A percentile compares a stretch with the other conserved stretches of the same genome.
These are phyloP conservation scores for Fomitopsis pulvina DNA, from an alignment of 768 basidiomycete genomes.

Conservation along the genomic window DNA sequence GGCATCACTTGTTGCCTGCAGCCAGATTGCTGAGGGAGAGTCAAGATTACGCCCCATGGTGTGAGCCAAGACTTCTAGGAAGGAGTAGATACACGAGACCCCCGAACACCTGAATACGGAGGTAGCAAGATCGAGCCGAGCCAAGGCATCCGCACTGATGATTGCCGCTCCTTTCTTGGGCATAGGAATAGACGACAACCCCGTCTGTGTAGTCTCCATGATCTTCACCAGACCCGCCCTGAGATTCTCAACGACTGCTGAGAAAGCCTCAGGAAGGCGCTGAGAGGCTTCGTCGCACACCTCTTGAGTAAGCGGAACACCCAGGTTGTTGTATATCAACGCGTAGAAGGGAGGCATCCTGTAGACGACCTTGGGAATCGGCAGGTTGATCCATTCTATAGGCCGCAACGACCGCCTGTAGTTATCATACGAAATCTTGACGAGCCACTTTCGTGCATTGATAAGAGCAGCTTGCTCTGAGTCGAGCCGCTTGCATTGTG, in stretches of 20 bases:
- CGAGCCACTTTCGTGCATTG: neutral
- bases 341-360: neutral
- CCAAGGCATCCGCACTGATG: too few species aligned
- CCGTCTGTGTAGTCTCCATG: too few species aligned
- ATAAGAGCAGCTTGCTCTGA: neutral
- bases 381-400: neutral
- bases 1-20: too few species aligned
- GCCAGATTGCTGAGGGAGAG: too few species aligned
- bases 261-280: neutral
- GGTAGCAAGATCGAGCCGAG: too few species aligned
- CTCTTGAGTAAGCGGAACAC: neutral
- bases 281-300: neutral
- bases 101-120: too few species aligned
- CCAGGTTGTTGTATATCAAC: neutral
- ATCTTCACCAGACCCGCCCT: neutral
- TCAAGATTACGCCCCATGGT: too few species aligned
- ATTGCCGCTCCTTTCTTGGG: too few species aligned
- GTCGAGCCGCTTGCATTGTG: neutral
- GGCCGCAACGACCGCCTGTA: neutral
- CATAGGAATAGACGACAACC: too few species aligned
- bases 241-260: neutral
- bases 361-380: neutral
- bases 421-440: neutral
- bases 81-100: too few species aligned
- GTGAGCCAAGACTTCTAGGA: too few species aligned